phyloP scores from a whole-genome alignment of 352 stramenopile genomes.

The Globisporangium paroecandrum region DNA sequence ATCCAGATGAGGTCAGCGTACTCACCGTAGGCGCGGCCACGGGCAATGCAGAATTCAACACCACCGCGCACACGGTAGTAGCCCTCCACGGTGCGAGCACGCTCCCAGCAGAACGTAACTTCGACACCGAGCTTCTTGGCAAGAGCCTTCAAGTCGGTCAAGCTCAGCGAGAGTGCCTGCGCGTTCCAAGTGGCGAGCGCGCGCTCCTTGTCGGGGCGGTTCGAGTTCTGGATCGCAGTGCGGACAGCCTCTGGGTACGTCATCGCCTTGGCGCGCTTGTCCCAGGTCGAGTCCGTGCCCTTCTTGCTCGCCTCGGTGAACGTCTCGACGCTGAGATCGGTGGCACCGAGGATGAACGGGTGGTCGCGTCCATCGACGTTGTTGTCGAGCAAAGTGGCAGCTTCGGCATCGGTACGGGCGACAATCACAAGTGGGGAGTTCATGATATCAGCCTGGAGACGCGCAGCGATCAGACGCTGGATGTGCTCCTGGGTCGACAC shows the following conservation, averaged over 20 bases:
- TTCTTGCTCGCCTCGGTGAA: constrained; percentile 77
- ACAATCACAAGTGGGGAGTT: constrained; percentile 95
- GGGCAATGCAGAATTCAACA: constrained; percentile 97
- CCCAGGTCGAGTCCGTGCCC: constrained; percentile 82
- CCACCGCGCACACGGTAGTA: constrained; percentile 96
- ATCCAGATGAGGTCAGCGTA: constrained; percentile 99
- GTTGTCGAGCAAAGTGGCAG: constrained; percentile 96
- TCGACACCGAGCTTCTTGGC: constrained; percentile 74
- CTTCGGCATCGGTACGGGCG: constrained; percentile 96
- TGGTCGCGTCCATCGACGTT: constrained; percentile 97
- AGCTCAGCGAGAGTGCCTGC: constrained; percentile 68
- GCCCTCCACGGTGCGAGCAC: constrained; percentile 93
- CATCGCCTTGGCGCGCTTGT: constrained; percentile 91
- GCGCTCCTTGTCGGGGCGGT: constrained; percentile 51
- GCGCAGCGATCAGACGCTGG: constrained; percentile 94
- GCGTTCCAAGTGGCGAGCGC: constrained; percentile 80
- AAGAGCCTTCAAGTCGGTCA: constrained; percentile 75
- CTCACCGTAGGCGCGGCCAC: constrained; percentile 92
- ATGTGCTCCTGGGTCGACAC: constrained; percentile 97
- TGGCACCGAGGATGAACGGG: constrained; percentile 96
- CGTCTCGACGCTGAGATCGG: constrained; percentile 85
- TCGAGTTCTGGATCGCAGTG: constrained; percentile 63
- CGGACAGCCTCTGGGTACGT: constrained; percentile 95
- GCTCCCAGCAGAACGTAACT: constrained; percentile 95
- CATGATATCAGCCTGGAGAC: constrained; percentile 96